A percentile compares a stretch with the other conserved stretches of the same genome.
These are phyloP conservation scores for Penicillium argentinense DNA, from an alignment of 495 filamentous ascomycete species.

Conservation along the genomic window DNA sequence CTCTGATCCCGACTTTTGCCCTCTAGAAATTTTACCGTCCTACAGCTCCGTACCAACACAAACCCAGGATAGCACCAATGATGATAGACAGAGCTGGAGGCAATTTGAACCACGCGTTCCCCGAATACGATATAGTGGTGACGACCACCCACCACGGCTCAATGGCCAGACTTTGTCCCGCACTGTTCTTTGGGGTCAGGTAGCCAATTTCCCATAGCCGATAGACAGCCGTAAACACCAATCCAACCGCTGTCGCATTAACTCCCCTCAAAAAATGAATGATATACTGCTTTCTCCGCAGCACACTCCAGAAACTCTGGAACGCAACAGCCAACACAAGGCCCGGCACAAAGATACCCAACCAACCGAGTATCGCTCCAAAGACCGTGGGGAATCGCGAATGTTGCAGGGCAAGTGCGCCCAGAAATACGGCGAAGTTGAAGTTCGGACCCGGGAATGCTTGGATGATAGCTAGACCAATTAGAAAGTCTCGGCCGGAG, in stretches of 20 bases:
- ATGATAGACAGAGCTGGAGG: constrained; percentile 63
- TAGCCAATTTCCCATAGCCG: constrained; percentile 78
- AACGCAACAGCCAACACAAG: constrained; percentile 64
- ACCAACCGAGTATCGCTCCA: constrained; percentile 63
- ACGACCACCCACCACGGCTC: constrained; percentile 79
- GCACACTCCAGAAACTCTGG: constrained; percentile 66
- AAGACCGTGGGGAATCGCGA: constrained; percentile 39
- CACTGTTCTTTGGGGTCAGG: constrained; percentile 46
- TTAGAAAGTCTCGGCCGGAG: constrained; percentile 72
- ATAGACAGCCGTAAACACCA: constrained; percentile 87
- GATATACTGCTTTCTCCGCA: constrained; percentile 56
- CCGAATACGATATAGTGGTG: constrained; percentile 61
- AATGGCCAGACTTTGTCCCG: constrained; percentile 57
- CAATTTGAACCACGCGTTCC: constrained; percentile 61
- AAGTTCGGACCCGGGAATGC: constrained; percentile 86
- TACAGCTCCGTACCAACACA: constrained; percentile 65
- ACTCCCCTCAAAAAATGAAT: constrained; percentile 62
- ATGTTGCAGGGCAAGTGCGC: constrained; percentile 54
- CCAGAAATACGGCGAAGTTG: constrained; percentile 83
- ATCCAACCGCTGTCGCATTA: constrained; percentile 73
- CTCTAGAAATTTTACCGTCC: constrained; percentile 8
- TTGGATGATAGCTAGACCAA: constrained; percentile 81
- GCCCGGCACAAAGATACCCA: constrained; percentile 75
- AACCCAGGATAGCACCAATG: constrained; percentile 61
- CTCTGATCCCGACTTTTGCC: too few relatives aligned